phyloP scores from a whole-genome alignment of 2,329 filamentous ascomycete species.

The Aspergillus hiratsukae region DNA sequence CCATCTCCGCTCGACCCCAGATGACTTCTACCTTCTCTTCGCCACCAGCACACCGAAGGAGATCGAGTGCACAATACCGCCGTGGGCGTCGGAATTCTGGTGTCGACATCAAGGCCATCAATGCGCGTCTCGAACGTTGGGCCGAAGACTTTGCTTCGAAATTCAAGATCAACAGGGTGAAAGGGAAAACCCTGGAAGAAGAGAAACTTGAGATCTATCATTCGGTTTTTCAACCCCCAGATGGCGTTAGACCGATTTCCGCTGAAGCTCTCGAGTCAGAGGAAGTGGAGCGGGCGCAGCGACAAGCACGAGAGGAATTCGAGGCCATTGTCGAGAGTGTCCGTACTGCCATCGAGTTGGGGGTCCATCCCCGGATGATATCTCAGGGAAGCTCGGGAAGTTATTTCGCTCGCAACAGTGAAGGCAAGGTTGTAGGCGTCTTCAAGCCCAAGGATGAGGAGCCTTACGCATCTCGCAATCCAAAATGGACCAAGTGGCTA shows the following conservation, averaged over 20 bases:
- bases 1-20: slow-evolving; percentile 51
- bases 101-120: slow-evolving; percentile 97
- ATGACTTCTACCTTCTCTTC: slow-evolving; percentile 37
- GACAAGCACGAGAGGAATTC: slow-evolving; percentile 75
- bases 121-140: slow-evolving; percentile 90
- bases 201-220: slow-evolving; percentile 93
- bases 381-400: slow-evolving; percentile 95
- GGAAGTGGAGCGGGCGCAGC: slow-evolving; percentile 51
- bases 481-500: slow-evolving; percentile 99
- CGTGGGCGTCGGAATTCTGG: slow-evolving; percentile 70
- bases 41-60: slow-evolving; percentile 41
- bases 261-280: slow-evolving; percentile 64
- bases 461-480: slow-evolving; percentile 92
- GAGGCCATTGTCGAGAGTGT: slow-evolving; percentile 87
- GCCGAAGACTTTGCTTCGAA: slow-evolving; percentile 96
- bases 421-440: slow-evolving; percentile 92
- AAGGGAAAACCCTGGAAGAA: slow-evolving; percentile 69
- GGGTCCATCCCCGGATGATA: slow-evolving; percentile 91
- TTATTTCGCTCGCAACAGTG: slow-evolving; percentile 89
- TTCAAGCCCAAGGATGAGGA: slow-evolving; percentile 99
- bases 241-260: slow-evolving; percentile 76
- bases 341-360: slow-evolving; percentile 80
- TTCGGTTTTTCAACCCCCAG: slow-evolving; percentile 90
- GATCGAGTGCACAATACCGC: slow-evolving; percentile 46
- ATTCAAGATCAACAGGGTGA: slow-evolving; percentile 81